Base-by-base conservation (phyloP, 2,329 filamentous ascomycete species). In the Dothiorella sarmentorum region DNA sequence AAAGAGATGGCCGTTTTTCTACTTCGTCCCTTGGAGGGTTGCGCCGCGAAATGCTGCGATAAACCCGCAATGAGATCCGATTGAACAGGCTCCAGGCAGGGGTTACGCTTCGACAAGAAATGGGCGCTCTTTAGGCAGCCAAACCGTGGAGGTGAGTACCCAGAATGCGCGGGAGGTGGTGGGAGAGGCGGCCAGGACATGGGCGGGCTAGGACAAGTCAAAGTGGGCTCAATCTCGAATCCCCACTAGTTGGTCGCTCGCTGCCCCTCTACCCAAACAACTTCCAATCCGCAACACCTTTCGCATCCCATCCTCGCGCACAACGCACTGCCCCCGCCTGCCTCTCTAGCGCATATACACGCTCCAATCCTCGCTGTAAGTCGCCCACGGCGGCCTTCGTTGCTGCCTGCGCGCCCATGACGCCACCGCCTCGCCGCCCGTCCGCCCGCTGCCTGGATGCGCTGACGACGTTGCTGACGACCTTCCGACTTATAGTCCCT, bases 401-500 rank as follows among this genome's bases (percentile, higher is more conserved):
- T n/a, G 24, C 35, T 17, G 35, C 24, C 43, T 33, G 33, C 43
- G 24, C 47, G 33, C 35, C 35, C 49, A 40, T 53, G 49, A 53
- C 49, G 49, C 49, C 49, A 53, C 35, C 49, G 35, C 49, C 22
- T 13, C 18, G 18, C 49, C n/a, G 49, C 49, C 49, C 49, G 49
- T 24, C 49, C 33, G 49, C 49, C 35, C 35, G 49, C 49, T 53
- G 35, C 49, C 49, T 40, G 17, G 42, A 51, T 44, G 40, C 55
- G 55, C 55, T 72, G 68, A 72, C 68, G 71, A 69, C 66, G 68
- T 33, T 53, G 49, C 71, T 73, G 65, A 71, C 67, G 68, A 69
- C 67, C 68, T 56, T 56, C 37, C 38, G 27, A 11, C 42, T 11
- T 37, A 18, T 31, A 59, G 56, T 37, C 26, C n/a, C 35, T 22